These are phyloP conservation scores for Ganoderma sinense DNA, from an alignment of 1,284 basidiomycete species.

Conservation along the genomic window DNA sequence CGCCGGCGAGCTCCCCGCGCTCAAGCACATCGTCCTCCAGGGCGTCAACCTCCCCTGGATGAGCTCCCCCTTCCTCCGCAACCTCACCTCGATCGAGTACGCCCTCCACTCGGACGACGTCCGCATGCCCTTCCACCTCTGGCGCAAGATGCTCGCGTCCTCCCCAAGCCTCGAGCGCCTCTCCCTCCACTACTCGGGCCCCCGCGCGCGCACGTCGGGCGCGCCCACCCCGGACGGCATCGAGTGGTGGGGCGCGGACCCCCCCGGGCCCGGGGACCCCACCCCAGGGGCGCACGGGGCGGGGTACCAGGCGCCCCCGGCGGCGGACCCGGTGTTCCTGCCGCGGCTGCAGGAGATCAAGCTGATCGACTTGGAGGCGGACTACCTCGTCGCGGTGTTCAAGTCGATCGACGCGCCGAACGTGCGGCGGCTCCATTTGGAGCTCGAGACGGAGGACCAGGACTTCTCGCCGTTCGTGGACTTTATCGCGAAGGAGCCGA, in stretches of 20 bases:
- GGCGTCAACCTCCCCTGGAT: constrained; percentile 71
- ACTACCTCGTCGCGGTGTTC: constrained; percentile 53
- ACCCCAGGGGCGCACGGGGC: neutral
- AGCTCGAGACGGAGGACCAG: constrained; percentile 53
- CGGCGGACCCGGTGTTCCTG: constrained; percentile 43
- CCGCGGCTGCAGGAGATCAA: constrained; percentile 52
- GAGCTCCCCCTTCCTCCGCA: constrained; percentile 56
- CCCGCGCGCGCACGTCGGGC: constrained; percentile 46
- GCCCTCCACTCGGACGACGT: constrained; percentile 66
- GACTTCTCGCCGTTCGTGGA: constrained; percentile 57
- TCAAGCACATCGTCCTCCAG: constrained; percentile 63
- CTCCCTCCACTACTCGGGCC: constrained; percentile 65
- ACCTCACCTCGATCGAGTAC: constrained; percentile 59
- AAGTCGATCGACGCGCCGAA: constrained; percentile 52
- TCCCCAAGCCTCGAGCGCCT: constrained; percentile 57
- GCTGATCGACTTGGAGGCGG: constrained; percentile 62
- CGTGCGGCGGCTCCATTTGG: constrained; percentile 52
- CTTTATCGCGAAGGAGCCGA: constrained; percentile 36
- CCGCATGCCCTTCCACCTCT: constrained; percentile 58
- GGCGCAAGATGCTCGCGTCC: constrained; percentile 56
- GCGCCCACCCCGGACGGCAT: constrained; percentile 30
- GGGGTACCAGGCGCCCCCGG: constrained; percentile 32
- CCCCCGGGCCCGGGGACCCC: constrained; percentile 15
- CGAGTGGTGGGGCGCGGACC: constrained; percentile 29
- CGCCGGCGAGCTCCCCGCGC: constrained; percentile 52